Percentiles rank a stretch among this genome's conserved stretches.
These are phyloP conservation scores for Meredithiella fracta DNA, from an alignment of 2,329 filamentous ascomycete species.

Conservation along the genomic window DNA sequence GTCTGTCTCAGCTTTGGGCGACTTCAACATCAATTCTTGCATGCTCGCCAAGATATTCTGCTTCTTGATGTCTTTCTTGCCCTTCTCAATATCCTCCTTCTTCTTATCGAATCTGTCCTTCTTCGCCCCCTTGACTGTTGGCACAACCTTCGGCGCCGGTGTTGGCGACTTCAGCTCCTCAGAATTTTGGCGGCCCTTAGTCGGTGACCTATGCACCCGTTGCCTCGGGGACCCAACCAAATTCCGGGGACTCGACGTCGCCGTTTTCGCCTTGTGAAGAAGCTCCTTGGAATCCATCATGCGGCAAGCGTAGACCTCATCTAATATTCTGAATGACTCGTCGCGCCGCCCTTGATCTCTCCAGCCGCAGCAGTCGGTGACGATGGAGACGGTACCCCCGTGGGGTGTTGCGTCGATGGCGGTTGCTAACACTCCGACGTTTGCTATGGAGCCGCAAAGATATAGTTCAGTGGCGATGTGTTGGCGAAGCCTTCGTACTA, in stretches of 20 bases:
- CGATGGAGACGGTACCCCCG: slow-evolving; percentile 69
- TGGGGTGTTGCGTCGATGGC: slow-evolving; percentile 79
- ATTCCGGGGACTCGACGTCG: not conserved
- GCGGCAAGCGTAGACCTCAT: slow-evolving; percentile 58
- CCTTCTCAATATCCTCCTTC: not conserved
- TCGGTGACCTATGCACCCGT: slow-evolving; percentile 1
- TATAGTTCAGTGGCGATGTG: slow-evolving; percentile 79
- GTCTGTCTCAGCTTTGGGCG: not conserved
- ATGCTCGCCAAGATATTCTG: not conserved
- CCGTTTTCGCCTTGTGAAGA: slow-evolving; percentile 21
- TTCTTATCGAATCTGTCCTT: not conserved
- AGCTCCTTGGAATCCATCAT: slow-evolving; percentile 44
- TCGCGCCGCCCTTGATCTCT: slow-evolving; percentile 52
- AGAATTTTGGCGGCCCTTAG: no score
- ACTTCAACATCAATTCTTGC: slow-evolving; percentile 2
- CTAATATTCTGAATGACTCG: slow-evolving; percentile 52
- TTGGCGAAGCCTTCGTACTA: slow-evolving; percentile 65
- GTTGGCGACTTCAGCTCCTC: no score
- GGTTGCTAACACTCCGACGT: slow-evolving; percentile 80
- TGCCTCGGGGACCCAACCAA: not conserved
- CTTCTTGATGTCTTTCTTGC: not conserved
- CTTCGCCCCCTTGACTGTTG: no score
- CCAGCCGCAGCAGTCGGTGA: slow-evolving; percentile 81
- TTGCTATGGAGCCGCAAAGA: slow-evolving; percentile 72
- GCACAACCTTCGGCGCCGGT: no score